Evolutionary conservation across 2,329 filamentous ascomycete genomes (phyloP).

Genomic region (Aurifilum marmelostoma): DNA sequence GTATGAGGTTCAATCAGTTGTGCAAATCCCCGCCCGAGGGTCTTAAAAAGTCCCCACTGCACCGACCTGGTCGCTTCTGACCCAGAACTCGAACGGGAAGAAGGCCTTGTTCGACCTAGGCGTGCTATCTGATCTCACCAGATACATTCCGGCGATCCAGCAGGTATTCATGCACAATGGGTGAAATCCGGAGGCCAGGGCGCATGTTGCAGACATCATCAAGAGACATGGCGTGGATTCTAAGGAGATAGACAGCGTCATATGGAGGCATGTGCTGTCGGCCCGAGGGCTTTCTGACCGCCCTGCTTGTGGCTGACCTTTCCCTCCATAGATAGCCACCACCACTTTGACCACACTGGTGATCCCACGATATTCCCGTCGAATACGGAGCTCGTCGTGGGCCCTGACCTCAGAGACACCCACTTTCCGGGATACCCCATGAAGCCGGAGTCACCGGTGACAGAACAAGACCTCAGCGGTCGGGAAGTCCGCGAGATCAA

Average conservation of each 20-base stretch:
- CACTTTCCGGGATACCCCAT: conserved; percentile 32
- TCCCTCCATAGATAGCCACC: conserved; percentile 29
- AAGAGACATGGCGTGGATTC: conserved; percentile 21
- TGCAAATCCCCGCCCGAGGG: conserved; percentile 12
- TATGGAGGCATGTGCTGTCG: conserved; percentile 27
- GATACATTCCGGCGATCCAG: conserved; percentile 15
- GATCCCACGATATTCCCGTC: conserved; percentile 31
- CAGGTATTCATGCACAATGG: conserved; percentile 6
- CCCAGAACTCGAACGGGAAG: conserved; percentile 18
- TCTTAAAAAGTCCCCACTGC: background rate
- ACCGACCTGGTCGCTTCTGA: conserved; percentile 20
- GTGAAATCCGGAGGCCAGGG: conserved; percentile 10
- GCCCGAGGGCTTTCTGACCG: too few species aligned
- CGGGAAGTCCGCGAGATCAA: conserved; percentile 24
- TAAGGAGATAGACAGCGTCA: conserved; percentile 23
- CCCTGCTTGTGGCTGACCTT: background rate
- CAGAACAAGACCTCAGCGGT: conserved; percentile 18
- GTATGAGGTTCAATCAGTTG: background rate
- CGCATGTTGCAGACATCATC: conserved; percentile 27
- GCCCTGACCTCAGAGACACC: conserved; percentile 32
- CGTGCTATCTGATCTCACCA: conserved; percentile 14
- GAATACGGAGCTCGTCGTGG: conserved; percentile 32
- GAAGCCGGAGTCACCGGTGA: conserved; percentile 25
- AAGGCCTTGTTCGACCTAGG: conserved; percentile 23
- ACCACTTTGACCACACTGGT: conserved; percentile 35